Conservation (phyloP, 352 stramenopile genomes). For the Phytophthora sp. region DNA sequence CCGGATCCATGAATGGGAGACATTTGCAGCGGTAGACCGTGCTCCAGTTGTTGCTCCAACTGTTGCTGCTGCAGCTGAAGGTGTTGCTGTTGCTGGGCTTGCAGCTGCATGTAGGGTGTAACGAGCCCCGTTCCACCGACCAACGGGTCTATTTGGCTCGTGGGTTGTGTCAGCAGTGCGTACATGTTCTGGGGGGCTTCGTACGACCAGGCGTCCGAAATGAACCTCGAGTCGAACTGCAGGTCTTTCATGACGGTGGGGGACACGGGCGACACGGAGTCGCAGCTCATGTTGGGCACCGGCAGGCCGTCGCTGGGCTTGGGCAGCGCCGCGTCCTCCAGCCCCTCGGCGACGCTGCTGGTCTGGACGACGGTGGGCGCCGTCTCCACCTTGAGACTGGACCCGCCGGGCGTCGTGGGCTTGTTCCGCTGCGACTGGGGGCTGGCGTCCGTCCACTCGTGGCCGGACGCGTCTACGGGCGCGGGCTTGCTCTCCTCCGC, state of each 20-base stretch:
- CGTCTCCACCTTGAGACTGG: conserved; percentile 31
- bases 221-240: conserved; percentile 53
- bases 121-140: conserved; percentile 30
- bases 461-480: not conserved
- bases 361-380: conserved; percentile 1
- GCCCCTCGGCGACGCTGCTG: conserved; percentile 1
- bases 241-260: conserved; percentile 45
- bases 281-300: conserved; percentile 26
- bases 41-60: conserved; percentile 33
- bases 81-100: conserved; percentile 37
- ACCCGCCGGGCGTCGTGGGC: conserved; percentile 25
- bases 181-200: conserved; percentile 67
- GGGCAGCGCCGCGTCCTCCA: conserved; percentile 19
- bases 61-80: conserved; percentile 44
- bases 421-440: conserved; percentile 23
- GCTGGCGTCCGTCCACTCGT: conserved; percentile 24
- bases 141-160: conserved; percentile 35
- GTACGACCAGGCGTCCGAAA: conserved; percentile 50
- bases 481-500: conserved; percentile 19
- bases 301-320: conserved; percentile 33
- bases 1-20: conserved; percentile 33
- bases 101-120: conserved; percentile 47
- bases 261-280: conserved; percentile 35
- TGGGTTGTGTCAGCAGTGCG: conserved; percentile 43
- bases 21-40: conserved; percentile 19